Evolutionary conservation across 2,329 filamentous ascomycete genomes (phyloP), one percentile per base, ranked within the genome.

Genomic region (Cadophora sp.): DNA sequence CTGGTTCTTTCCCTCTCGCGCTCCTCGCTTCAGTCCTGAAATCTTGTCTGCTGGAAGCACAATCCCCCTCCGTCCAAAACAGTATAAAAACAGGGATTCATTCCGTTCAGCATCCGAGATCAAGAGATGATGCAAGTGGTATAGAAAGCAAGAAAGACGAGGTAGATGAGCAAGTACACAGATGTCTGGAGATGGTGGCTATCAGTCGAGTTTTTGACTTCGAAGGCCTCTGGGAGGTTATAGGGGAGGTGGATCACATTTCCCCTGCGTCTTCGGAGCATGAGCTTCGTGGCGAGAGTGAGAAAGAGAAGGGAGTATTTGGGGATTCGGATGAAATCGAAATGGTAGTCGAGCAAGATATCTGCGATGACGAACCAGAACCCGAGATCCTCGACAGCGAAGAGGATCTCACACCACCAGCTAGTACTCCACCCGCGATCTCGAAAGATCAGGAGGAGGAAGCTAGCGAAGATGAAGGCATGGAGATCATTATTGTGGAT

Each of bases 151-250:
- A 41, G 3, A 65, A 58, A 4, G 53, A 53, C 2, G 55, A 59
- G 2, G 62, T 72, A 16, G 65, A 73, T 43, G 62, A 65, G 7
- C 45, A 69, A 2, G 68, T 75, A 69, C 72, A 47, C 59, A 60
- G 2, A 63, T 68, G n/a, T 59, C 77, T 90, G 3, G 83, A 84
- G 55, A 79, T 79, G 55, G 82, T 88, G 4, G 81, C 83, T 39
- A 79, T 89, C 33, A 84, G 85, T 27, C 80, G 84, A 27, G 82
- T 89, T 0, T 89, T 89, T 70, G 86, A 88, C 67, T 71, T 87
- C 13, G 82, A 87, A 55, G 87, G 87, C 0, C 71, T 89, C 20
- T 83, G 81, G 81, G 85, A 89, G 73, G 85, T 85, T 0, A 71
- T 89, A 41, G 76, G 74, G 1, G 87, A 89, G 71, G 70, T 87